Evolutionary conservation across 192 early-diverging fungal genomes (phyloP).

Genomic region (Allomyces macrogynus): DNA sequence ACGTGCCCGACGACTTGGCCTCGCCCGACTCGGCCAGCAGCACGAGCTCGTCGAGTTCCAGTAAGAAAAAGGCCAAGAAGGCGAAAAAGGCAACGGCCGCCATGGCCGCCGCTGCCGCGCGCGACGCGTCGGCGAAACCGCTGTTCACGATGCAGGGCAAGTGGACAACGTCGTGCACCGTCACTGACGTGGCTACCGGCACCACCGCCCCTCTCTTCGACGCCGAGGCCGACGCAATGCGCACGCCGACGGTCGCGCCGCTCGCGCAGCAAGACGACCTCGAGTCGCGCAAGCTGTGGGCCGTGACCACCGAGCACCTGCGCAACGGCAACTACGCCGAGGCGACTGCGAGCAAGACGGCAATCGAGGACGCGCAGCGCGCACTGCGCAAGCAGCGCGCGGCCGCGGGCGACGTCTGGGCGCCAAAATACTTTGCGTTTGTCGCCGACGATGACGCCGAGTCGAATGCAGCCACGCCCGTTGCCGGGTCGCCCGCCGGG

Average conservation of each 20-base stretch:
- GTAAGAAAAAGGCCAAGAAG: neutral
- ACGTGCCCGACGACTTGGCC: neutral
- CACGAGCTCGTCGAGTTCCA: neutral
- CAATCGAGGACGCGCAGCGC: neutral
- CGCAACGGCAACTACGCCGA: neutral
- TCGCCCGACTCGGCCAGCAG: neutral
- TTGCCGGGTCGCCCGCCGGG: too few relatives aligned
- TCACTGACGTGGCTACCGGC: neutral
- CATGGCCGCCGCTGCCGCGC: neutral
- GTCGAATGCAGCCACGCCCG: too few relatives aligned
- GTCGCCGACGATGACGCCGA: neutral
- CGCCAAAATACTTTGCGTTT: neutral
- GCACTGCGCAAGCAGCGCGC: neutral
- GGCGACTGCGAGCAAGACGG: neutral
- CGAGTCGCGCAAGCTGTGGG: neutral
- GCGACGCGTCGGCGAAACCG: too few relatives aligned
- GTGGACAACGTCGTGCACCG: neutral
- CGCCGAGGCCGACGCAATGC: neutral
- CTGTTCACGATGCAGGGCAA: neutral
- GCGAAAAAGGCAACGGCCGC: neutral
- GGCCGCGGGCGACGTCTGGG: neutral
- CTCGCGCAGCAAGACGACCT: neutral
- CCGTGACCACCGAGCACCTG: neutral
- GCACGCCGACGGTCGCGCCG: neutral
- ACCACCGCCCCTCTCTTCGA: neutral